Conservation (phyloP, 495 filamentous ascomycete genomes). For the Xylona heveae region DNA sequence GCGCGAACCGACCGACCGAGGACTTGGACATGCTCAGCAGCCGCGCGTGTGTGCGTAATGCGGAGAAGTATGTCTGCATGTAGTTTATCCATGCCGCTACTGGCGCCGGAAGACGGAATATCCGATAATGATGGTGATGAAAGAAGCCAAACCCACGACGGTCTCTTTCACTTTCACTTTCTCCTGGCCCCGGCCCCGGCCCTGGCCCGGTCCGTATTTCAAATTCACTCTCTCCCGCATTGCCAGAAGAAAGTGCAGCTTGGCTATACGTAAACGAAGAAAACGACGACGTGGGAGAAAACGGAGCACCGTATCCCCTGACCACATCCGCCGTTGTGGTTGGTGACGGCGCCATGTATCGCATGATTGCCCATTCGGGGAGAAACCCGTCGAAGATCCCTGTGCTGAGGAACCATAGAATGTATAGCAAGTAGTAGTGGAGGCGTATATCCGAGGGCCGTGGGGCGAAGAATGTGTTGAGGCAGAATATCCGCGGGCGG, state of each 20-base stretch:
- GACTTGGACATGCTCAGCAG: no score
- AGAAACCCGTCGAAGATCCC: constrained; percentile 1
- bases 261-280: no score
- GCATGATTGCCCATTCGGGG: constrained; percentile 1
- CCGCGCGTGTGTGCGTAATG: no score
- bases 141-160: no score
- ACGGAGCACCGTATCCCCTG: constrained; percentile 1
- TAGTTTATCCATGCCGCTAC: no score
- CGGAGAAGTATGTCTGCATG: no score
- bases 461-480: constrained; percentile 2
- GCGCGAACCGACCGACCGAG: not conserved
- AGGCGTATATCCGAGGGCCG: not conserved
- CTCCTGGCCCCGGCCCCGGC: not conserved
- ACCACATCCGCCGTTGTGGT: not conserved
- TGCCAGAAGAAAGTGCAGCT: no score
- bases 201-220: not conserved
- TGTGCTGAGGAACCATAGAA: constrained; percentile 3
- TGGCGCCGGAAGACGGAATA: no score
- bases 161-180: no score
- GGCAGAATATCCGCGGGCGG: not conserved
- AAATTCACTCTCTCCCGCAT: no score
- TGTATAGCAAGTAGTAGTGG: not conserved
- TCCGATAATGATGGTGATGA: no score
- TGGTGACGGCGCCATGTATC: constrained; percentile 1
- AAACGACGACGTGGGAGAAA: not conserved